Evolutionary conservation across 2,329 filamentous ascomycete species (phyloP), one percentile per base, ranked within the genome.

Genomic region (Fusarium liriodendri): DNA sequence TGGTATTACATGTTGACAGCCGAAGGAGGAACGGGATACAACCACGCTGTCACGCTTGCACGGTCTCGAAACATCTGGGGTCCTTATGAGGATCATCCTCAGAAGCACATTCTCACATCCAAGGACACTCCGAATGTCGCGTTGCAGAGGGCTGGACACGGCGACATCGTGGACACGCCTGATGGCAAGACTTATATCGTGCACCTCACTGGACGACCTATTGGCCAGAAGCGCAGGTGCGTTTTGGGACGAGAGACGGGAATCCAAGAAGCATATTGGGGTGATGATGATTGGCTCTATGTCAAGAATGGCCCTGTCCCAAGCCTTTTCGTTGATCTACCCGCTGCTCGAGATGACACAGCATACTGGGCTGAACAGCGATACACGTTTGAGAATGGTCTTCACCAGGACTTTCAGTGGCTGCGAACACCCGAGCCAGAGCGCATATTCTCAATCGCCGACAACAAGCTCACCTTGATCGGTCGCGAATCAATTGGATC

Each of bases 1-100:
- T 89, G 86, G 84, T 91, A 91, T 72, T 91, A 91, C 74, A 84
- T 91, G 9, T 80, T 91, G 7, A 90, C 87, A 0, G 89, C 89
- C 4, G 89, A 91, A 76, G 89, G 89, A 29, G 89, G 90, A 6
- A 91, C 90, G 0, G 90, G 87, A 6, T 90, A 89, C 68, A 85
- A 87, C 0, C 91, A 93, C 74, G 87, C 89, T 4, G 88, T 87
- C 75, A 92, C 90, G 32, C 85, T 93, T 4, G 82, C 91, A 69
- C 84, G 88, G 61, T 83, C 86, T 7, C 77, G 83, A 63, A 74
- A 86, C 78, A 79, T 90, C 66, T 89, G 89, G 83, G 91, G 91
- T 0, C 90, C 91, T 0, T 93, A 92, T 80, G 88, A 91, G 74
- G 79, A 85, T 1, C 89, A 90, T 40, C 89, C 90, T 0, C 81